Evolutionary conservation across 2,329 filamentous ascomycete genomes (phyloP).

Genomic region (Talaromyces sp.): DNA sequence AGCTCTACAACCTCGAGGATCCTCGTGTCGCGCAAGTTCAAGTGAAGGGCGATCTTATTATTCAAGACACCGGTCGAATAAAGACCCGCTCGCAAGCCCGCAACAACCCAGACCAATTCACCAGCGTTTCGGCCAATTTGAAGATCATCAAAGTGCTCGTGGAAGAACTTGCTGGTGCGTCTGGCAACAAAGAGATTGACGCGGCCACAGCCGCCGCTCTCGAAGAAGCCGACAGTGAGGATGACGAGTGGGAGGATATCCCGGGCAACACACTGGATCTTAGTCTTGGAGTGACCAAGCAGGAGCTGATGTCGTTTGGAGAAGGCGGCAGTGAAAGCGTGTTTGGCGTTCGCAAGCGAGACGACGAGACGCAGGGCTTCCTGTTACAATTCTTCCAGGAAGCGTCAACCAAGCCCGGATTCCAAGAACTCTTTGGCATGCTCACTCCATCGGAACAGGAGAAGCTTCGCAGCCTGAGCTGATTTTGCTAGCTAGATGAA

Average conservation of each 20-base stretch:
- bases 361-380: slow-evolving; percentile 87
- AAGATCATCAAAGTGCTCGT: slow-evolving; percentile 97
- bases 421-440: slow-evolving; percentile 50
- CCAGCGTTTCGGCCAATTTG: slow-evolving; percentile 76
- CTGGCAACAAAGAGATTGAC: slow-evolving; percentile 52
- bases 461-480: slow-evolving; percentile 30
- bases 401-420: slow-evolving; percentile 49
- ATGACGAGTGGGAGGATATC: slow-evolving; percentile 86
- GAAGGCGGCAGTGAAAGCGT: slow-evolving; percentile 46
- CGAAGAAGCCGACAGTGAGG: slow-evolving; percentile 57
- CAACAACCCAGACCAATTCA: slow-evolving; percentile 85
- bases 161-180: slow-evolving; percentile 80
- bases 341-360: slow-evolving; percentile 57
- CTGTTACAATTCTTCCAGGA: slow-evolving; percentile 72
- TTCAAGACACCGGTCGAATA: slow-evolving; percentile 72
- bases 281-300: slow-evolving; percentile 61
- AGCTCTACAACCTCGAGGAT: slow-evolving; percentile 83
- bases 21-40: slow-evolving; percentile 69
- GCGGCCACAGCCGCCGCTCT: slow-evolving; percentile 53
- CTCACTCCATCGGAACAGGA: slow-evolving; percentile 48
- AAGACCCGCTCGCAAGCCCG: slow-evolving; percentile 90
- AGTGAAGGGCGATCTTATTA: slow-evolving; percentile 88
- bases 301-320: slow-evolving; percentile 74
- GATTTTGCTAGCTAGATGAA: background rate
- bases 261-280: slow-evolving; percentile 71